Conservation (phyloP, 1,284 basidiomycete species). For the Laetiporus sulphureus region DNA sequence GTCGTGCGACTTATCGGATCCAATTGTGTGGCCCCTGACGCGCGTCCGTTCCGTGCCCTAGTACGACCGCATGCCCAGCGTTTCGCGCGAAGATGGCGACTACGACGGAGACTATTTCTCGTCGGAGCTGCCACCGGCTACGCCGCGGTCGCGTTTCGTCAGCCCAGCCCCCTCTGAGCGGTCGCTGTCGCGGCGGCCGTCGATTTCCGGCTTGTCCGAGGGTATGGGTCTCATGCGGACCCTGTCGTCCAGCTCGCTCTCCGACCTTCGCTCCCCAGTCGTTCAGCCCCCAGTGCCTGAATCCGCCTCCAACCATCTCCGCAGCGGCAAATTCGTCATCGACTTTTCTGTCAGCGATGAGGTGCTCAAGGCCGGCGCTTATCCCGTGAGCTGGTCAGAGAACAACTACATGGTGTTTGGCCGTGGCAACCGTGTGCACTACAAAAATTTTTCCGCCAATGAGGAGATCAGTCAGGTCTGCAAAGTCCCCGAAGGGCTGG, state of each 20-base stretch:
- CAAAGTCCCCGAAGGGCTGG: conserved; percentile 39
- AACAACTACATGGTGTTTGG: conserved; percentile 41
- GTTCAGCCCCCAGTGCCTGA: neutral
- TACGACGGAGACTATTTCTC: neutral
- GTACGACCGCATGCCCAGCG: neutral
- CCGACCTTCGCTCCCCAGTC: neutral
- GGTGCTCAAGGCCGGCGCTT: conserved; percentile 10
- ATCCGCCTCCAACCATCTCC: conserved; percentile 2
- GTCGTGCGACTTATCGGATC: neutral
- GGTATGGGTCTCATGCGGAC: conserved; percentile 2
- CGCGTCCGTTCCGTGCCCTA: neutral
- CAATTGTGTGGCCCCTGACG: neutral
- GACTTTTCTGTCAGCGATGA: conserved; percentile 30
- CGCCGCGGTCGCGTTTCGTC: neutral
- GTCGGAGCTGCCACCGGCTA: neutral
- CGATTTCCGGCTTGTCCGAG: neutral
- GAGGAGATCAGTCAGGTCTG: conserved; percentile 45
- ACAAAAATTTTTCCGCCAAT: conserved; percentile 36
- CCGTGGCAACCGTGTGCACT: conserved; percentile 45
- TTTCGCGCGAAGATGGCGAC: neutral
- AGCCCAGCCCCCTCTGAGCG: conserved; percentile 1
- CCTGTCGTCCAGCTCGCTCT: conserved; percentile 2
- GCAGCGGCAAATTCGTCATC: conserved; percentile 16
- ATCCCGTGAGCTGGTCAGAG: conserved; percentile 36
- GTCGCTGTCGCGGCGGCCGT: conserved; percentile 2